phyloP scores from a whole-genome alignment of 305 asterid genomes.

The Withania somnifera region DNA sequence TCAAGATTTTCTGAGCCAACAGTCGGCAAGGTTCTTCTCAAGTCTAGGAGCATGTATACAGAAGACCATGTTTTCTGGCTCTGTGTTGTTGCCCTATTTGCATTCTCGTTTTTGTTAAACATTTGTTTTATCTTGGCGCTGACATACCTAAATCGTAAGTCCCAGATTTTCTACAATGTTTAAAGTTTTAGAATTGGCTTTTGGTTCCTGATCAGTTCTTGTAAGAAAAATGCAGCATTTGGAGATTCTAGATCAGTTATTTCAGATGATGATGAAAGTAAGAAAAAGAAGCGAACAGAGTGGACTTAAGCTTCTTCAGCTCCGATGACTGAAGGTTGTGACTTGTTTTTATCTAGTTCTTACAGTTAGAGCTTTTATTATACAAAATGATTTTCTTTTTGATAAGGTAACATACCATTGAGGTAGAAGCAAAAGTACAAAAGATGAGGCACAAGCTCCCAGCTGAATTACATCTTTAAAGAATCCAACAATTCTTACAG shows the following conservation, averaged over 20 bases:
- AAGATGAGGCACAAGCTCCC: background rate
- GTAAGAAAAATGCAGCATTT: slow-evolving; percentile 35
- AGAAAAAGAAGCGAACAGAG: slow-evolving; percentile 17
- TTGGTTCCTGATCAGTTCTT: slow-evolving; percentile 16
- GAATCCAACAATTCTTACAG: background rate
- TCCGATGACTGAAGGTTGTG: slow-evolving; percentile 31
- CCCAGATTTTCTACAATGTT: background rate
- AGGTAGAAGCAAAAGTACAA: background rate
- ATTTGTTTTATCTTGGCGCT: slow-evolving; percentile 52
- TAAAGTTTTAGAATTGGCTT: background rate
- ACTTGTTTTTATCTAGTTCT: background rate
- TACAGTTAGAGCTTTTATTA: background rate
- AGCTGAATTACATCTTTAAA: background rate
- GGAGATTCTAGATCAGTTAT: slow-evolving; percentile 58
- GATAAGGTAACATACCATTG: background rate
- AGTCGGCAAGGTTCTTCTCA: slow-evolving; percentile 80
- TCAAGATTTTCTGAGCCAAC: slow-evolving; percentile 45
- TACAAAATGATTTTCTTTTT: background rate
- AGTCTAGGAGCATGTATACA: slow-evolving; percentile 67
- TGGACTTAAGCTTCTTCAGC: slow-evolving; percentile 23
- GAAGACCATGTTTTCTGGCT: slow-evolving; percentile 76
- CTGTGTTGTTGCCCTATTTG: slow-evolving; percentile 63
- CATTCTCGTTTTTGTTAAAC: slow-evolving; percentile 70
- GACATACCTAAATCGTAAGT: slow-evolving; percentile 67
- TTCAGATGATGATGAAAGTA: slow-evolving; percentile 20